Evolutionary conservation across 1,139 yeast species (phyloP).

Genomic region (Hyphopichia pseudoburtonii): DNA sequence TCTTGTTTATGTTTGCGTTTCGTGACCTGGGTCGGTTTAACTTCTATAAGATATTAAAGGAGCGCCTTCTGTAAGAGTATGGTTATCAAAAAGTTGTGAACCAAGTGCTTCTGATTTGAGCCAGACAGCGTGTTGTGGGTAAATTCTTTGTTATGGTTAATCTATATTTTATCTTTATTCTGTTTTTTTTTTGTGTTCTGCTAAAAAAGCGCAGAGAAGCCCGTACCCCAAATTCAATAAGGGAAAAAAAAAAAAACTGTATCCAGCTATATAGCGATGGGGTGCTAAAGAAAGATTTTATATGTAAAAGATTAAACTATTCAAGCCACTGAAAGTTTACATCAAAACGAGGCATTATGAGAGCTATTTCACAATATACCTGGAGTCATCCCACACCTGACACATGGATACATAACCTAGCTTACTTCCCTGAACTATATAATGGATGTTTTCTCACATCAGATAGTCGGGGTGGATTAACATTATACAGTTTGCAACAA

Average conservation of each 20-base stretch:
- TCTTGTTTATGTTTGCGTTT: too few relatives aligned
- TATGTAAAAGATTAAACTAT: slow-evolving; percentile 4
- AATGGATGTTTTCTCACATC: slow-evolving; percentile 7
- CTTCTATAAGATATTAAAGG: too few relatives aligned
- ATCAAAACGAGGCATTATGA: slow-evolving; percentile 2
- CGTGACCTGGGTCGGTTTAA: too few relatives aligned
- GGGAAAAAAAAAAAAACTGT: not conserved
- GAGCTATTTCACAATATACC: slow-evolving; percentile 4
- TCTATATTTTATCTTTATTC: not conserved
- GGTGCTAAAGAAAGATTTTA: slow-evolving; percentile 4
- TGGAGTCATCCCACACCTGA: slow-evolving; percentile 11
- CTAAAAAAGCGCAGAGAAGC: too few relatives aligned
- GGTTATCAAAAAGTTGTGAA: too few relatives aligned
- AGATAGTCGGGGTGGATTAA: slow-evolving; percentile 8
- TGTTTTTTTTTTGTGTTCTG: not conserved
- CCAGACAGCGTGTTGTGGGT: not conserved
- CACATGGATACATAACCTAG: slow-evolving; percentile 18
- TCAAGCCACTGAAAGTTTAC: not conserved
- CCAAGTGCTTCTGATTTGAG: too few relatives aligned
- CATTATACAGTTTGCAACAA: slow-evolving; percentile 4
- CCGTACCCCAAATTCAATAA: not conserved
- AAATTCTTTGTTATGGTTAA: not conserved
- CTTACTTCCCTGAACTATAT: slow-evolving; percentile 6
- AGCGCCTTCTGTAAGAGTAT: too few relatives aligned
- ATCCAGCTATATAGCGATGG: too few relatives aligned